These are phyloP conservation scores for Cadophora sp. DNA, from an alignment of 2,329 filamentous ascomycete genomes.

Conservation along the genomic window DNA sequence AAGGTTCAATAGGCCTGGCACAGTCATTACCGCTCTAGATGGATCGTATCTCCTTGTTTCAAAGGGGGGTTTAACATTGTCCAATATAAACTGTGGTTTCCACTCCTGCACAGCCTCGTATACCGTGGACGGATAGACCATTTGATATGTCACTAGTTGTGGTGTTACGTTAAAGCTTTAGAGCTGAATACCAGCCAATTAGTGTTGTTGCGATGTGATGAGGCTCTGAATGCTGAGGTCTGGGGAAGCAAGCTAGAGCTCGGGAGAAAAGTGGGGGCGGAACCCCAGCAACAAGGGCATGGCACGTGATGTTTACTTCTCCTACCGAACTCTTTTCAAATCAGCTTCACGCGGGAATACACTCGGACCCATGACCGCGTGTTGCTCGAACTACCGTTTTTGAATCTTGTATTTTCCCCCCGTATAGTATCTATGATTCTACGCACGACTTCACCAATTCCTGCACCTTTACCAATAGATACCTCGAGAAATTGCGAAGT, in stretches of 20 bases:
- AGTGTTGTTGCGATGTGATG: not conserved
- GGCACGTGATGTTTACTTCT: conserved; percentile 12
- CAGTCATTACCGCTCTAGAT: not conserved
- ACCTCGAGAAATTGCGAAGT: too few species aligned
- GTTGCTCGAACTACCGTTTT: too few species aligned
- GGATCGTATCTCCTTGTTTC: not conserved
- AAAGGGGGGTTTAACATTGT: not conserved
- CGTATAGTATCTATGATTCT: too few species aligned
- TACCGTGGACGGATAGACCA: not conserved
- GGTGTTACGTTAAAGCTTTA: too few species aligned
- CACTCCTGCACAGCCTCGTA: not conserved
- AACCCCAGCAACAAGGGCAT: not conserved
- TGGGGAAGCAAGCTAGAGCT: not conserved
- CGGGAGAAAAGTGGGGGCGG: not conserved
- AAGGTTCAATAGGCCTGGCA: not conserved
- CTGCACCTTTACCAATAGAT: too few species aligned
- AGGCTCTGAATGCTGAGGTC: conserved; percentile 6
- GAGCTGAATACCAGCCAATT: not conserved
- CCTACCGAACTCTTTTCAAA: not conserved
- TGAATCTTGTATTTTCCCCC: too few species aligned
- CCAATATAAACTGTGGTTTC: not conserved
- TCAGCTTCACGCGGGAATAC: too few species aligned
- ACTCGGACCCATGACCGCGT: too few species aligned
- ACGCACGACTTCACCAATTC: too few species aligned
- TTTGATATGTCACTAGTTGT: not conserved